Evolutionary conservation across 1,284 basidiomycete genomes (phyloP).

Genomic region (Sanghuangporus weigelae): DNA sequence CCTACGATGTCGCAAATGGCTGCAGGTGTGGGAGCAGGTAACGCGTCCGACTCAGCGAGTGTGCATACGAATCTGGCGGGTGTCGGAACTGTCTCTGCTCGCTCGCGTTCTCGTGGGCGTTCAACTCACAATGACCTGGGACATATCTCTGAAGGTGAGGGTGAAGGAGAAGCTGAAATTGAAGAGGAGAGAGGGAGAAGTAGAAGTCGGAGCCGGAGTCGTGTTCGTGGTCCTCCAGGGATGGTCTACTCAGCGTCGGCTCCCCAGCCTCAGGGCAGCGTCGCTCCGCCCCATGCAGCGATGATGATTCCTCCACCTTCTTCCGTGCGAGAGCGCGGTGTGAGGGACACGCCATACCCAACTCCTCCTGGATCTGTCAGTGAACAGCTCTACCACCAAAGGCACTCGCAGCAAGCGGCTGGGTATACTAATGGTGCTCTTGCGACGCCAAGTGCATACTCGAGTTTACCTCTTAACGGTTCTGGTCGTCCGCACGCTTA

Average conservation of each 20-base stretch:
- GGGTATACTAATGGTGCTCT: neutral
- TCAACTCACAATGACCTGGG: neutral
- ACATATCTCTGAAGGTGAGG: neutral
- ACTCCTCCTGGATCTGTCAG: conserved; percentile 12
- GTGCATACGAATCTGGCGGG: conserved; percentile 8
- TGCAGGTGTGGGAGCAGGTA: neutral
- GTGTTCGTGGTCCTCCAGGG: neutral
- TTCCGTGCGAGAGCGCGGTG: neutral
- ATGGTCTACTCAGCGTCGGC: conserved; percentile 9
- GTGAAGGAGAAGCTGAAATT: neutral
- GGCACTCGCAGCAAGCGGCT: neutral
- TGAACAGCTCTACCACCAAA: neutral
- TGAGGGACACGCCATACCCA: conserved; percentile 9
- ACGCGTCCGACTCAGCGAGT: neutral
- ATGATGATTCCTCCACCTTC: neutral
- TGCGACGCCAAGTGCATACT: neutral
- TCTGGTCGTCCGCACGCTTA: neutral
- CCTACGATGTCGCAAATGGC: neutral
- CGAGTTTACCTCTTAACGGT: neutral
- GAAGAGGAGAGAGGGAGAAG: neutral
- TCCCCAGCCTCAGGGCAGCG: neutral
- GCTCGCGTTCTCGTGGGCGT: conserved; percentile 1
- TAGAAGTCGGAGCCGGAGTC: neutral
- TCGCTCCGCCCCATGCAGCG: neutral
- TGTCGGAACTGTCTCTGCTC: conserved; percentile 6